Evolutionary conservation across 2,329 filamentous ascomycete genomes (phyloP), one percentile per base, ranked within the genome.

Genomic region (Aspergillus novoparasiticus): DNA sequence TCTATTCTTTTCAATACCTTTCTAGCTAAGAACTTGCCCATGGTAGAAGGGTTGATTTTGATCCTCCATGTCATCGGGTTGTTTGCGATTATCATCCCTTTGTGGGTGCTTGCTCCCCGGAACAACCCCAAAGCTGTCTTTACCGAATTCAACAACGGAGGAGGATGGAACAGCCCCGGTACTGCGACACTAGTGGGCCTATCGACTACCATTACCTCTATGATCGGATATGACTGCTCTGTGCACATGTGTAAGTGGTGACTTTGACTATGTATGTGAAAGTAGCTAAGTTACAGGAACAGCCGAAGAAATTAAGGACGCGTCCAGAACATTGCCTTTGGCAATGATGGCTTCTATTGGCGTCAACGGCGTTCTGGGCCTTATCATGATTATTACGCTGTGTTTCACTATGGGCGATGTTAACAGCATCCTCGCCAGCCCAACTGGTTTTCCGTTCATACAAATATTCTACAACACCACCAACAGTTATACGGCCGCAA

Each of bases 371-470:
- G 68, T 79, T 0, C 73, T 86, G 0, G 86, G 86, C 0, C 84
- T 87, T 51, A 78, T 82, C n/a, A 85, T 87, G 78, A 69, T 87
- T n/a, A 77, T 87, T 16, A 83, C 84, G 0, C 76, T 86, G 41
- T 78, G 85, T 10, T 88, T 87, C 66, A 85, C 82, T 30, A 76
- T 87, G 19, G 80, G 80, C 2, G 79, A 87, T 60, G 73, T 85
- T 12, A 76, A 82, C 12, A 71, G 69, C 0, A 79, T 83, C 0
- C 71, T 85, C 3, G 72, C 73, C 0, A 81, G 80, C 0, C 77
- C 78, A 0, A 85, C 84, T 0, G 81, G 81, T 1, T 86, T 85
- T 55, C 86, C 87, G 0, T 87, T 87, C 65, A 87, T 89, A 69
- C 80, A 86, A 57, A 81, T 88, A 26, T 87, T 87, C 62, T 79